Percentiles rank a stretch among this genome's conserved stretches.
Evolutionary conservation across 305 asterid genomes (phyloP).

Genomic region (Fraxinus sp.): DNA sequence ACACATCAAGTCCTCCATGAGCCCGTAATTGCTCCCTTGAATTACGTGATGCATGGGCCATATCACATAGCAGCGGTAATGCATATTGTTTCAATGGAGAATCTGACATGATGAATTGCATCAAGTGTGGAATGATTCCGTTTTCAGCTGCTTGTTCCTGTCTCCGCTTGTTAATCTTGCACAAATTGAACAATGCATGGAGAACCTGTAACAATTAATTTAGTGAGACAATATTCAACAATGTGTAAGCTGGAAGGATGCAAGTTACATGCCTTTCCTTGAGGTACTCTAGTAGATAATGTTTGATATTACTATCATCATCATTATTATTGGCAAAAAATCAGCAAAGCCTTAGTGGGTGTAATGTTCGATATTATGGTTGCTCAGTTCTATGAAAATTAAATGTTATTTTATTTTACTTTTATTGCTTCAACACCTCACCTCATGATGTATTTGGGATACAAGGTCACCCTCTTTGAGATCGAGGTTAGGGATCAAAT

Average conservation of each 20-base stretch:
- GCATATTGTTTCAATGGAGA: constrained; percentile 92
- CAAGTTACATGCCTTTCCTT: background rate
- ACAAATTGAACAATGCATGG: constrained; percentile 90
- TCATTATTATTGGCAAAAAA: background rate
- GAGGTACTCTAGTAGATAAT: background rate
- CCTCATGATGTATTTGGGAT: constrained; percentile 94
- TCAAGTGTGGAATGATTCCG: constrained; percentile 95
- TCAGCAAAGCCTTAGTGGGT: background rate
- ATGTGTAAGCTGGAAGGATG: constrained; percentile 5
- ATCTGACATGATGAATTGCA: constrained; percentile 87
- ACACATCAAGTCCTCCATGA: constrained; percentile 95
- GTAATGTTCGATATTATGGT: background rate
- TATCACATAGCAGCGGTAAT: constrained; percentile 91
- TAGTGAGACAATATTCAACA: constrained; percentile 29
- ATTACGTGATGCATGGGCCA: constrained; percentile 99
- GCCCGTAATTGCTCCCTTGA: constrained; percentile 99
- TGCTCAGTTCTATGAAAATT: background rate
- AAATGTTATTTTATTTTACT: background rate
- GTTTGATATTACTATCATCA: background rate
- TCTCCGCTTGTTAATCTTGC: constrained; percentile 98
- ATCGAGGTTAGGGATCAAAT: constrained; percentile 97
- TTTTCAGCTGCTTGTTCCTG: constrained; percentile 99
- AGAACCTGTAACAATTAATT: constrained; percentile 68
- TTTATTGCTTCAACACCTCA: constrained; percentile 30
- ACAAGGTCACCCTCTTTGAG: constrained; percentile 92